Evolutionary conservation across 176 grass and related monocot species (phyloP), one percentile per base, ranked within the genome.

Genomic region (Musa beccarii): DNA sequence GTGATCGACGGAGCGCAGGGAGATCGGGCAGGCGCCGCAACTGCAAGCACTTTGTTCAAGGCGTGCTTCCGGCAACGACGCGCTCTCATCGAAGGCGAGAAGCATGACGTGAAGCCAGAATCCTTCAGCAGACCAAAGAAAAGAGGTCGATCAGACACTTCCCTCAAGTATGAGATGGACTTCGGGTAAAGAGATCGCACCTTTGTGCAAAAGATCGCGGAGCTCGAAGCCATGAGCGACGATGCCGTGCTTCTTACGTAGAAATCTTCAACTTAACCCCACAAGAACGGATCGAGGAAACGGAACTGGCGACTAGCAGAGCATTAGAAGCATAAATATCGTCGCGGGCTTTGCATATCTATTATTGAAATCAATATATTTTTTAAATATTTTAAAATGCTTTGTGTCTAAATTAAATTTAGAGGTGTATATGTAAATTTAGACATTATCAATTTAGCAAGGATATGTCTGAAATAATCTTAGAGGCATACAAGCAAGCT

Each of bases 1-100:
- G 88, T 98, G 73, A 90, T 72, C 17, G 86, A 78, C 10, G 90
- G 90, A 62, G 84, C 54, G 22, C 94, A 81, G 9, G 85, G 88
- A 1, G 85, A 78, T 10, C 64, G 89, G 1, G 86, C 54, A 2
- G 94, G 90, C 15, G 90, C 81, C 29, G 84, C 82, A 22, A 93
- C 84, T 51, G 94, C 86, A 53, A 89, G 88, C 10, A 84, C 78
- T 13, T 78, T 80, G 8, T 78, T 79, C 1, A 75, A 64, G 23
- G 74, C 63, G 14, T 66, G 59, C 68, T 79, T 74, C 12, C 66
- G 71, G 29, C 86, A 73, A 66, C 71, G 11, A 17, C 79, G 74
- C 34, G 81, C 81, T 11, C 78, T 73, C 63, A 84, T 81, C 67
- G 76, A 89, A 64, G 67, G 54, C 22, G 70, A 77, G 57, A 79